A percentile compares a stretch with the other conserved stretches of the same genome.
These are phyloP conservation scores for Potentilla sterilis DNA, from an alignment of 306 rosid species.

Conservation along the genomic window DNA sequence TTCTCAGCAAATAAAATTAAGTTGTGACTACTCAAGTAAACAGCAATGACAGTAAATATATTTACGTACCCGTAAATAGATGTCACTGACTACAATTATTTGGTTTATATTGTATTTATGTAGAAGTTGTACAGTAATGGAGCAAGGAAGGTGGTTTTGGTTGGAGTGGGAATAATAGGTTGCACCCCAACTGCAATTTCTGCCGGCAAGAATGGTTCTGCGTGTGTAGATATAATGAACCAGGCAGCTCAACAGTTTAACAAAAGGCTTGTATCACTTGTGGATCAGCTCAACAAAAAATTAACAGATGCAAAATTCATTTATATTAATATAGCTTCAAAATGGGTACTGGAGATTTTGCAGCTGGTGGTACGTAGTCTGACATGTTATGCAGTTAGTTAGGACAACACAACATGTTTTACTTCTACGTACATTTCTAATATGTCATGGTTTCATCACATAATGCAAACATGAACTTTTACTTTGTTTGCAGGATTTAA, in stretches of 20 bases:
- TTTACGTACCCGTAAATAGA: conserved; percentile 14
- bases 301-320: conserved; percentile 38
- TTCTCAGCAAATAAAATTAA: not conserved
- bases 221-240: conserved; percentile 42
- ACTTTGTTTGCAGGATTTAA: conserved; percentile 28
- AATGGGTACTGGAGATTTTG: conserved; percentile 8
- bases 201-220: conserved; percentile 23
- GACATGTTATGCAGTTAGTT: not conserved
- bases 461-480: not conserved
- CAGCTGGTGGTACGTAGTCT: conserved; percentile 12
- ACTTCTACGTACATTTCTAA: not conserved
- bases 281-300: conserved; percentile 34
- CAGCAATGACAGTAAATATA: not conserved
- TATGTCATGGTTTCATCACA: not conserved
- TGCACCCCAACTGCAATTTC: conserved; percentile 35
- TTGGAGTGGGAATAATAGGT: conserved; percentile 24
- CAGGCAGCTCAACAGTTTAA: conserved; percentile 40
- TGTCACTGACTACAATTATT: not conserved
- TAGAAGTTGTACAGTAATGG: conserved; percentile 5
- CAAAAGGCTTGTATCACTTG: conserved; percentile 29
- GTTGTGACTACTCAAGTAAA: too few species aligned
- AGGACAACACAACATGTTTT: not conserved
- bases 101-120: not conserved
- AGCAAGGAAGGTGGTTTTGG: conserved; percentile 11
- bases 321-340: conserved; percentile 20